These are phyloP conservation scores for Cordyceps fumosorosea DNA, from an alignment of 2,329 filamentous ascomycete species.

Conservation along the genomic window DNA sequence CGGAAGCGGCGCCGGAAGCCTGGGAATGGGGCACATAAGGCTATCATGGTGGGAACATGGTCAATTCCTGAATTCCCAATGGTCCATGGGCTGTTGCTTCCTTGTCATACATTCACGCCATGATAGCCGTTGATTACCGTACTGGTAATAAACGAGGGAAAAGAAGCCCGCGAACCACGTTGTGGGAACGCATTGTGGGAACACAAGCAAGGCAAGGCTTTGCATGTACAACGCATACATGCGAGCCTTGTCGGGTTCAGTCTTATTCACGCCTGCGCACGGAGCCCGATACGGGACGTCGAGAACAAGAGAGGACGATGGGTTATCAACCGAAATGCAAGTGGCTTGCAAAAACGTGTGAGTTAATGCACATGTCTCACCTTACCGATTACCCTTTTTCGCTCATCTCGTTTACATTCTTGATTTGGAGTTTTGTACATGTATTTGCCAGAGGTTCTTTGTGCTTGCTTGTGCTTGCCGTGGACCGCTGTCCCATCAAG, in stretches of 20 bases:
- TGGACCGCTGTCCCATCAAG: too few species aligned
- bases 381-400: background rate
- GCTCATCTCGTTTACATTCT: background rate
- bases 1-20: background rate
- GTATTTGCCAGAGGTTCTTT: too few species aligned
- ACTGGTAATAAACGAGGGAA: background rate
- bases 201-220: background rate
- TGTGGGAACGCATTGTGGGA: background rate
- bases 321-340: background rate
- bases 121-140: background rate
- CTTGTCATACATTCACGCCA: background rate
- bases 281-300: background rate
- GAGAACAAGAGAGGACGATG: background rate
- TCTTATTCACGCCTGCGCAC: background rate
- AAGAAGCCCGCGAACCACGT: background rate
- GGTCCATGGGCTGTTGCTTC: background rate
- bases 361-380: background rate
- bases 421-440: too few species aligned
- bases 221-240: background rate
- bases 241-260: background rate
- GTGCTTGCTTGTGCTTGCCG: too few species aligned
- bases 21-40: background rate
- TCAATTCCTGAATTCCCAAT: background rate
- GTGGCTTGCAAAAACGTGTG: background rate
- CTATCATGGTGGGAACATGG: background rate